These are phyloP conservation scores for Hura crepitans DNA, from an alignment of 441 rosid genomes.

Conservation along the genomic window DNA sequence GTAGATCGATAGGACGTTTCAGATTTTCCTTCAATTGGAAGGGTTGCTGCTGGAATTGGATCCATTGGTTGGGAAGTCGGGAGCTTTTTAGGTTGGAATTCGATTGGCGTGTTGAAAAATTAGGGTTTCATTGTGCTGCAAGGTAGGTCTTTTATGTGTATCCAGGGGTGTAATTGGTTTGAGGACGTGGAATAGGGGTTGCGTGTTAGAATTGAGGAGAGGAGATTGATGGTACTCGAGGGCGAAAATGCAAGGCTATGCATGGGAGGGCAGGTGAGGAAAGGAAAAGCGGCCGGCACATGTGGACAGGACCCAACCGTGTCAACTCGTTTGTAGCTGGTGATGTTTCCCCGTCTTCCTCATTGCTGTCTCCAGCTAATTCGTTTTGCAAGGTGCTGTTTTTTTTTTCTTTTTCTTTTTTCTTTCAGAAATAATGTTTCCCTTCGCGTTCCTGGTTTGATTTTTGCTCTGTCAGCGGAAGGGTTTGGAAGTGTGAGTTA, in stretches of 20 bases:
- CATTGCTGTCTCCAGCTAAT: conserved; percentile 41
- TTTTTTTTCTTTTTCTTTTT: neutral
- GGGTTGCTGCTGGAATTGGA: conserved; percentile 12
- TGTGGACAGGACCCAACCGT: conserved; percentile 66
- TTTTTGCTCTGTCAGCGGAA: neutral
- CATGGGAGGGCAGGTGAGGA: conserved; percentile 55
- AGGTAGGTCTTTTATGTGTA: conserved; percentile 6
- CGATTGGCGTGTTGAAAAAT: conserved; percentile 8
- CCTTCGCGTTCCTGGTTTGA: neutral
- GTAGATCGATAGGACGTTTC: conserved; percentile 19
- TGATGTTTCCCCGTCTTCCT: conserved; percentile 42
- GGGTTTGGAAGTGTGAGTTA: neutral
- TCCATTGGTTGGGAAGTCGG: neutral
- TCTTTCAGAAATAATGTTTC: neutral
- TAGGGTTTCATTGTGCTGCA: conserved; percentile 17
- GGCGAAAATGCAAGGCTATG: conserved; percentile 71
- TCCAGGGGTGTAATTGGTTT: conserved; percentile 18
- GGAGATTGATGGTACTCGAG: conserved; percentile 48
- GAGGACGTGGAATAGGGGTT: conserved; percentile 9
- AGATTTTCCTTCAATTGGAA: neutral
- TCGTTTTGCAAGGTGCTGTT: conserved; percentile 56
- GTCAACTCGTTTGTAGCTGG: conserved; percentile 41
- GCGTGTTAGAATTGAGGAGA: conserved; percentile 16
- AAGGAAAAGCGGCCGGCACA: conserved; percentile 55
- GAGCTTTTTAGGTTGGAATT: neutral